Base-by-base conservation (phyloP, 768 basidiomycete species). In the Phlegmacium glaucopus region DNA sequence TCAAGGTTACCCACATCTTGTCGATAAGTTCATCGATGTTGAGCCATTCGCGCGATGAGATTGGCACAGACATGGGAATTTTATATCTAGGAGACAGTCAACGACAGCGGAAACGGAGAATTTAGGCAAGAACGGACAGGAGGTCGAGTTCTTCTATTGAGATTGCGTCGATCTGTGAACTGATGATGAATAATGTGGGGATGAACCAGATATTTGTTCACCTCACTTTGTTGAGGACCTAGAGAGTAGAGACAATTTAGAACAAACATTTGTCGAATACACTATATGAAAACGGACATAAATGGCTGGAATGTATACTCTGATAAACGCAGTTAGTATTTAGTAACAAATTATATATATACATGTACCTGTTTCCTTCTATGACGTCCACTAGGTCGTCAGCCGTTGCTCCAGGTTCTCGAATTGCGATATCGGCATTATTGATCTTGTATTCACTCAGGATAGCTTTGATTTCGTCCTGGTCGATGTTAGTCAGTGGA, bases 331-430 rank as follows among this genome's bases (percentile, higher is more conserved):
- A n/a, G 27, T 32, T 22, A 28, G 13, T 39, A 39, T 44, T 2
- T 22, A 22, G 22, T 22, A 22, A 22, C 22, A 22, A 22, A 22
- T 22, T 5, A 22, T 22, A 22, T 22, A 22, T 22, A 29, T 38
- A 50, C 25, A 29, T 51, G 41, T 16, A 84, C 83, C 94, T 74
- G 64, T 96, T 97, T 43, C 93, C 96, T 71, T 99, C 96, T 45
- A 98, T 84, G 29, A 98, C 91, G 60, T 99, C 96, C 39, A 99
- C 94, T 9, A 99, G 69, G 63, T 99, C 96, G 62, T 99, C 96
- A 1, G 94, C 82, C 1, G 93, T 97, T 6, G 90, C 92, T 48
- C 85, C 84, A 1, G 90, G 85, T 66, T 98, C 87, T 42, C 96
- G 85, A 56, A 99, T 96, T 6, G 92, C 85, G 42, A 99, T 81